Base-by-base conservation (phyloP, 2,329 filamentous ascomycete genomes). In the Myriosclerotinia scirpicola region DNA sequence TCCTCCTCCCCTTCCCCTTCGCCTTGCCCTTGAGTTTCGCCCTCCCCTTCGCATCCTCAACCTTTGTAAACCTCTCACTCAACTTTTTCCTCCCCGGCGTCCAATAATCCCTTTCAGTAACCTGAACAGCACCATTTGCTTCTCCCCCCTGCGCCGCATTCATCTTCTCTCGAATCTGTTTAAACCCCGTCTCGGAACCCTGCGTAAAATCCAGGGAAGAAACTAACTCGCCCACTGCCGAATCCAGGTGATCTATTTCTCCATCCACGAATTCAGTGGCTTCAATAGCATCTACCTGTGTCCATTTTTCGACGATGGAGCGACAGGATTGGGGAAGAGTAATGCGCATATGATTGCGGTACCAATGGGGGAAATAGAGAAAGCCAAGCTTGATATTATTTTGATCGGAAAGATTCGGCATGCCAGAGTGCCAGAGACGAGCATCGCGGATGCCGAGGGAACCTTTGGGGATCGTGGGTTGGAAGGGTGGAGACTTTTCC, bases 321-420 rank as follows among this genome's bases (percentile, higher is more conserved):
- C 42, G 40, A 30, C 52, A 50, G 14, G 20, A 17, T 5, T 7
- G 2, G 5, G 65, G 58, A 12, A 66, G 44, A 2, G 30, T 55
- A 2, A 66, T 7, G 20, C 52, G 50, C 65, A 66, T 66, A 5
- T 34, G 52, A n/a, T 9, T 48, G 9, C 59, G 68, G 30, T 59
- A 69, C 68, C 68, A 69, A 14, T 30, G 44, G 17, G 68, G 66
- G 11, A 64, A 62, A 11, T 64, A 55, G 3, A 66, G 48, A 38
- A 69, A 68, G 2, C 82, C 83, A 17, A 87, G 74, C 84, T 86
- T 86, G 15, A 86, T 79, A n/a, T 84, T 76, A 4, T 81, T 78
- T 7, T 80, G 76, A 5, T 78, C 73, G 0, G 81, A 82, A 48
- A 73, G 69, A 68, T 88, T 87, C 0, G 84, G 85, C 81, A 86